Evolutionary conservation across 306 rosid species (phyloP), one percentile per base, ranked within the genome.

Genomic region (Begonia fuchsioides): DNA sequence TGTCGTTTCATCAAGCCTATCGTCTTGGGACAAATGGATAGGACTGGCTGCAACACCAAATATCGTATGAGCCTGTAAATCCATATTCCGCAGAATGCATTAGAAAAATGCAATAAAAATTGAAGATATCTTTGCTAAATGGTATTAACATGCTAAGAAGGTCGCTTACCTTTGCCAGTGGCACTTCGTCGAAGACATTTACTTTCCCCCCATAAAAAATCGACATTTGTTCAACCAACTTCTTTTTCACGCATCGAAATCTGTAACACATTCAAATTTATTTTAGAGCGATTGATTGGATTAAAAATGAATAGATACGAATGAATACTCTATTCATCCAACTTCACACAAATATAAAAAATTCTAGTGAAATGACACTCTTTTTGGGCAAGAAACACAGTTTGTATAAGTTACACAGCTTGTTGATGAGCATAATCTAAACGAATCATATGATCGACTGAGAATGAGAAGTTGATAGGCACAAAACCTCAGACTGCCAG

Each of bases 181-280:
- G 65, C 52, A 92, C 83, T 62, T 86, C 86, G 57, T 92, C 94
- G 53, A 79, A 92, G 55, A 92, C 98, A 52, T 92, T 92, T 75
- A 92, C 96, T 72, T 92, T 92, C 60, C 98, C 98, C 32, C 88
- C 67, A 69, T 82, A 92, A 87, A 92, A 85, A 65, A 85, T 85
- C 15, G 98, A 79, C 98, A 92, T 77, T 69, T 92, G 94, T 58
- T 75, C 82, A 64, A 65, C 46, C 40, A 70, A 49, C 19, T 69
- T 80, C 58, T 74, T 71, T 18, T 73, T 56, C 62, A 69, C 72
- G 52, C 79, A 69, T 8, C 59, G 78, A 55, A 57, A 78, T 57
- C 95, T 92, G 83, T 41, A 57, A 52, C 63, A 77, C 13, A 57
- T 47, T 51, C 35, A 26, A 4, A 26, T 4, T 4, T 8, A 26